phyloP scores from a whole-genome alignment of 139 green algal genomes.

The Chlamydomonas schloesseri region DNA sequence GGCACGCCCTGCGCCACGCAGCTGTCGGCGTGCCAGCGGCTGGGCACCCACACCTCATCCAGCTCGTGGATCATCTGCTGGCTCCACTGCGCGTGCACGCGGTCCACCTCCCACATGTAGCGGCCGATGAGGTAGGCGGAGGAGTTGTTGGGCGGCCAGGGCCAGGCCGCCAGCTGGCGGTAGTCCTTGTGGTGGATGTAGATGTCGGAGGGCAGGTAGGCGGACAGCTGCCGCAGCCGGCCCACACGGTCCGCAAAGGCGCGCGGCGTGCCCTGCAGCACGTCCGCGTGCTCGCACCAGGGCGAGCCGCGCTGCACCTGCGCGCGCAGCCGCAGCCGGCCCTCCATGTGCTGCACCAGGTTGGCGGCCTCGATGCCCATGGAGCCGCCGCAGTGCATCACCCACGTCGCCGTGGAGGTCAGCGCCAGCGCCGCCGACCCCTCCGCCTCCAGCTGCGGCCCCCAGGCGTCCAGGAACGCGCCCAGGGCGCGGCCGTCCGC shows the following conservation, averaged over 20 bases:
- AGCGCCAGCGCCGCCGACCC: too few species aligned
- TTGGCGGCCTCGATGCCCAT: too few species aligned
- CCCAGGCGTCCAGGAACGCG: too few species aligned
- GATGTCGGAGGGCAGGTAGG: not conserved
- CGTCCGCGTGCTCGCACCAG: not conserved
- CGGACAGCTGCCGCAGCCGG: not conserved
- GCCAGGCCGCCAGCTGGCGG: not conserved
- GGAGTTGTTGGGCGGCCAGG: conserved; percentile 6
- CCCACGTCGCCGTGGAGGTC: too few species aligned
- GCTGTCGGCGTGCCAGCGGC: conserved; percentile 40
- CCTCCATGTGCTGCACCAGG: conserved; percentile 1
- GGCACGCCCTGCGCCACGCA: conserved; percentile 31
- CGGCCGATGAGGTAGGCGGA: not conserved
- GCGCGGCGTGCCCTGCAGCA: not conserved
- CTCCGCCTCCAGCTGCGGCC: too few species aligned
- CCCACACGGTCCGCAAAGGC: not conserved
- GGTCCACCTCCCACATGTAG: not conserved
- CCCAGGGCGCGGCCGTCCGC: too few species aligned
- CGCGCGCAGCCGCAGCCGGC: too few species aligned
- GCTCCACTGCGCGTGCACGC: not conserved
- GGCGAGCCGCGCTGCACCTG: not conserved
- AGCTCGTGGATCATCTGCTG: not conserved
- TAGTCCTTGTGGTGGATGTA: conserved; percentile 1
- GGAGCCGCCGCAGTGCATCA: too few species aligned
- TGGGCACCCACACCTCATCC: conserved; percentile 47